Base-by-base conservation (phyloP, 2,329 filamentous ascomycete species). In the Colletotrichum theobromicola region DNA sequence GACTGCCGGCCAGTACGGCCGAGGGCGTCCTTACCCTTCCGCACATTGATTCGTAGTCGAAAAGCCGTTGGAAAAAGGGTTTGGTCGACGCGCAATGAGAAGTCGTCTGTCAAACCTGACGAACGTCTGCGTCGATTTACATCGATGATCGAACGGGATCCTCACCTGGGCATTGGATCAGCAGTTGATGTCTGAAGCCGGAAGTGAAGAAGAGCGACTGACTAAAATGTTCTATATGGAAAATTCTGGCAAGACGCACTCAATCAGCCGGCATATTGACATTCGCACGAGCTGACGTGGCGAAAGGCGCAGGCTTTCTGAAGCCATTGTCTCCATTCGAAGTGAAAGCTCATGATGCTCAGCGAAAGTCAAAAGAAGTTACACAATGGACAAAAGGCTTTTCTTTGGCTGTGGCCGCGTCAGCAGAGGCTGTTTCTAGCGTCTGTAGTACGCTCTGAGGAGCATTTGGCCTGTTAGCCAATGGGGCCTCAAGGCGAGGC, bases 11-110 rank as follows among this genome's bases (percentile, higher is more conserved):
- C n/a, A 21, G n/a, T n/a, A 7, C n/a, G n/a, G 42, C 13, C 4
- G n/a, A 2, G 2, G 0, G 16, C 42, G n/a, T 21, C 5, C 0
- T 21, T 21, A 1, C 10, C n/a, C 42, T 50, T 13, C n/a, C n/a
- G 2, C 42, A n/a, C 42, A 13, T 12, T 12, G 12, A 21, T 7
- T 21, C 42, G 24, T 0, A 50, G 4, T 1, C 7, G n/a, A 50
- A 50, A 13, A 21, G n/a, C 10, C 42, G n/a, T 24, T 50, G 42
- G 24, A 10, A 50, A 21, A 21, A 21, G 42, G 3, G n/a, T 21
- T 21, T 50, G n/a, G 5, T 46, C 10, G 7, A 12, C 42, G 18
- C 9, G 9, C 18, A 3, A 50, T 21, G n/a, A 21, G 42, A 10
- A 50, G n/a, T 50, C 13, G 42, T 50, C 18, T 46, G 37, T n/a